Percentiles rank a stretch among this genome's conserved stretches.
phyloP scores from a whole-genome alignment of 495 filamentous ascomycete species.

The Penicillium daleae region DNA sequence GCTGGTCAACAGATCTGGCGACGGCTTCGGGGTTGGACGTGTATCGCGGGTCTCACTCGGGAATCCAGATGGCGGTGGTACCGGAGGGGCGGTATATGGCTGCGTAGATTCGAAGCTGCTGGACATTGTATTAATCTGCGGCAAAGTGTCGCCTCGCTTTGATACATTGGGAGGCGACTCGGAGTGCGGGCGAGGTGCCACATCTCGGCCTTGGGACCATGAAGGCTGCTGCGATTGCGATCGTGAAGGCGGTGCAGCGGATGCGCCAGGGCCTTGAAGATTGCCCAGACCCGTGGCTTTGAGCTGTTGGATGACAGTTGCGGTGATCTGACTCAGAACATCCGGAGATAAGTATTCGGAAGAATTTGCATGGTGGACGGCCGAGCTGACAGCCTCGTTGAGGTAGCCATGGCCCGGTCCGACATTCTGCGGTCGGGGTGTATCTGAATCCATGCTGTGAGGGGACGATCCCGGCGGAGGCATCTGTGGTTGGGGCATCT shows the following conservation, averaged over 20 bases:
- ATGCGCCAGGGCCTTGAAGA: slow-evolving; percentile 25
- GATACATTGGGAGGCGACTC: slow-evolving; percentile 33
- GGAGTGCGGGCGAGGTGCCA: slow-evolving; percentile 34
- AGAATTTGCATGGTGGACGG: slow-evolving; percentile 42
- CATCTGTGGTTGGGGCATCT: slow-evolving; percentile 43
- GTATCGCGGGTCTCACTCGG: slow-evolving; percentile 31
- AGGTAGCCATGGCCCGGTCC: slow-evolving; percentile 29
- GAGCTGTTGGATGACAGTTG: slow-evolving; percentile 58
- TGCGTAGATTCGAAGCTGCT: slow-evolving; percentile 44
- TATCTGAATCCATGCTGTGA: slow-evolving; percentile 26
- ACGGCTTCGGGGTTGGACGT: slow-evolving; percentile 31
- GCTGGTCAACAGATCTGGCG: slow-evolving; percentile 26
- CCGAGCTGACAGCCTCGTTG: slow-evolving; percentile 56
- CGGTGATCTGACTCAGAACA: slow-evolving; percentile 54
- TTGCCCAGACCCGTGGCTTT: slow-evolving; percentile 48
- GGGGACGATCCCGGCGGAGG: slow-evolving; percentile 32
- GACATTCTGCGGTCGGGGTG: slow-evolving; percentile 14
- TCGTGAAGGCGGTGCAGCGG: slow-evolving; percentile 33
- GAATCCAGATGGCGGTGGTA: slow-evolving; percentile 23
- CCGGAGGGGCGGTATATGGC: slow-evolving; percentile 40
- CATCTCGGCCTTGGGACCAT: slow-evolving; percentile 32
- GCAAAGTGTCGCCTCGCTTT: slow-evolving; percentile 26
- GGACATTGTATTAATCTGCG: slow-evolving; percentile 24
- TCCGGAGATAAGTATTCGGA: slow-evolving; percentile 51
- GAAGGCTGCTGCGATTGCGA: slow-evolving; percentile 39